phyloP scores from a whole-genome alignment of 1,284 basidiomycete genomes.

The Meira miltonrushii region DNA sequence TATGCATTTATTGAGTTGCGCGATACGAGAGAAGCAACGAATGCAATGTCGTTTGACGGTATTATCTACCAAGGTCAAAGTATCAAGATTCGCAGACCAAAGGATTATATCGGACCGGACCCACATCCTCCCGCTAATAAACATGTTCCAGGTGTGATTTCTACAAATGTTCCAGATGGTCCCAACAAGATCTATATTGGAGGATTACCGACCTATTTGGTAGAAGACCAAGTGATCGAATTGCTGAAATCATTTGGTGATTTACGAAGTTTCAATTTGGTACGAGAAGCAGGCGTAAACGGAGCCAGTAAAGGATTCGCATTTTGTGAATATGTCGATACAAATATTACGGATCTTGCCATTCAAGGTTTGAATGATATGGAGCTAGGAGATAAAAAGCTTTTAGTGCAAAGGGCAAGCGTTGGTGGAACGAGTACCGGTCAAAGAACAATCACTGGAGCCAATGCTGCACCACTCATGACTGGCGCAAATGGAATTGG shows the following conservation, averaged over 20 bases:
- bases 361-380: conserved; percentile 94
- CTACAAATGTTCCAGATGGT: conserved; percentile 93
- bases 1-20: conserved; percentile 93
- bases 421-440: conserved; percentile 61
- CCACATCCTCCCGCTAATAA: conserved; percentile 62
- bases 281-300: conserved; percentile 64
- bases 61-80: conserved; percentile 87
- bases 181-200: conserved; percentile 98
- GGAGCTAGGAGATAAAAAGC: conserved; percentile 91
- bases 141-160: conserved; percentile 82
- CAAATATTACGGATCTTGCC: conserved; percentile 82
- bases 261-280: conserved; percentile 92
- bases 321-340: conserved; percentile 95
- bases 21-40: conserved; percentile 88
- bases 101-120: conserved; percentile 76
- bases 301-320: conserved; percentile 85
- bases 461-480: neutral
- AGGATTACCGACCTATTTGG: conserved; percentile 86
- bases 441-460: too few species aligned
- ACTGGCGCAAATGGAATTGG: conserved; percentile 14
- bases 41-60: conserved; percentile 93
- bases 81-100: conserved; percentile 90
- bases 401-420: conserved; percentile 95
- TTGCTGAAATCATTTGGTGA: conserved; percentile 95
- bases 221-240: conserved; percentile 96